Conservation (phyloP, 768 basidiomycete species). For the Leccinellum albellum region DNA sequence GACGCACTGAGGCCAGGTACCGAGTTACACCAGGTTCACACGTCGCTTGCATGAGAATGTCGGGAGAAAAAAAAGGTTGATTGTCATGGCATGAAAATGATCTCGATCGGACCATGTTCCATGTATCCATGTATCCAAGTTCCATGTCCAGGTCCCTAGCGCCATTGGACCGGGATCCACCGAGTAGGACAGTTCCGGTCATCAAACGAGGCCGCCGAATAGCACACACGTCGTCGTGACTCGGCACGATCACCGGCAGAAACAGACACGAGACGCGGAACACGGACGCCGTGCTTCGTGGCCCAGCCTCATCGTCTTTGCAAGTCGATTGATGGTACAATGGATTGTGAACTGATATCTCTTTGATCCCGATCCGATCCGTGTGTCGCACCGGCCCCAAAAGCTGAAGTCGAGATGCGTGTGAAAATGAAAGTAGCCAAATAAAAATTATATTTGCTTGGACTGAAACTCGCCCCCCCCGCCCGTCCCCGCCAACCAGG, state of each 20-base stretch:
- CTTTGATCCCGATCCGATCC: not conserved
- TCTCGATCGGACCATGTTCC: not conserved
- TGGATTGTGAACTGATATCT: not conserved
- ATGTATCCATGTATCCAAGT: not conserved
- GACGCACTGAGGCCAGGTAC: not conserved
- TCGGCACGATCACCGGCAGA: not conserved
- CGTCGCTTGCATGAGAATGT: not conserved
- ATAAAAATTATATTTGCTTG: not conserved
- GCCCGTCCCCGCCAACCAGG: not conserved
- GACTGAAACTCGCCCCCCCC: not conserved
- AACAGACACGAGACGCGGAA: not conserved
- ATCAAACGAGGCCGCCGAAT: not conserved
- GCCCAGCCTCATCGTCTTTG: not conserved
- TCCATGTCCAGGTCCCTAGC: not conserved
- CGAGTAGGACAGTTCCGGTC: not conserved
- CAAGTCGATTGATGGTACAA: not conserved
- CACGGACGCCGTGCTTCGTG: not conserved
- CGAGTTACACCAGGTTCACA: not conserved
- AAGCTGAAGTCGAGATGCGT: not conserved
- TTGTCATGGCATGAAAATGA: not conserved
- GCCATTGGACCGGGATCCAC: not conserved
- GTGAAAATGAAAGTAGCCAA: not conserved
- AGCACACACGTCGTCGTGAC: not conserved
- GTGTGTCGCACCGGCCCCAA: not conserved
- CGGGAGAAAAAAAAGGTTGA: not conserved